A percentile compares a stretch with the other conserved stretches of the same genome.
phyloP scores from a whole-genome alignment of 371 early-diverging fungal species.

The Apophysomyces trapeziformis region DNA sequence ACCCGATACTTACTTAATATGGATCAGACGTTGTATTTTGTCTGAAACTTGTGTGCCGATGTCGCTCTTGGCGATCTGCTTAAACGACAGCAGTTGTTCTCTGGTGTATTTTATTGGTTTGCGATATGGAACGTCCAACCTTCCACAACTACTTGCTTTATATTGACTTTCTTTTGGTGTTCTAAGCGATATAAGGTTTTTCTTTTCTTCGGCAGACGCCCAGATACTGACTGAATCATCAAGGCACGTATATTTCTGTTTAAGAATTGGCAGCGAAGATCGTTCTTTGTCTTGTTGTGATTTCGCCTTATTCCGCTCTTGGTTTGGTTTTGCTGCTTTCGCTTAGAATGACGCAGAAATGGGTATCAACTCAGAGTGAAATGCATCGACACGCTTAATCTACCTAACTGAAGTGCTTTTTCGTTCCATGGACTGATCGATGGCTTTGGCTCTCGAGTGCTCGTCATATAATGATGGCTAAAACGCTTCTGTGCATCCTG shows the following conservation, averaged over 20 bases:
- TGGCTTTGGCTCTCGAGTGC: not conserved
- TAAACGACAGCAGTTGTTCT: not conserved
- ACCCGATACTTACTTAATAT: not conserved
- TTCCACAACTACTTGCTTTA: too few relatives aligned
- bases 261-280: not conserved
- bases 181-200: too few relatives aligned
- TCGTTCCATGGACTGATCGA: conserved; percentile 3
- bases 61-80: too few relatives aligned
- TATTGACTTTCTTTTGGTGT: too few relatives aligned
- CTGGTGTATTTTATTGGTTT: not conserved
- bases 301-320: not conserved
- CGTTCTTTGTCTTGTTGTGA: not conserved
- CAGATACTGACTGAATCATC: too few relatives aligned
- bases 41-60: not conserved
- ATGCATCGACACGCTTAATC: not conserved
- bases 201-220: too few relatives aligned
- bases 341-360: not conserved
- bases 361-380: too few relatives aligned
- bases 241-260: too few relatives aligned
- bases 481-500: too few relatives aligned
- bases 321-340: not conserved
- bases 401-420: not conserved
- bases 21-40: not conserved
- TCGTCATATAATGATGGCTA: not conserved
- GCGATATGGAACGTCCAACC: too few relatives aligned